These are phyloP conservation scores for Penicillium sp. DNA, from an alignment of 2,329 filamentous ascomycete genomes.

Conservation along the genomic window DNA sequence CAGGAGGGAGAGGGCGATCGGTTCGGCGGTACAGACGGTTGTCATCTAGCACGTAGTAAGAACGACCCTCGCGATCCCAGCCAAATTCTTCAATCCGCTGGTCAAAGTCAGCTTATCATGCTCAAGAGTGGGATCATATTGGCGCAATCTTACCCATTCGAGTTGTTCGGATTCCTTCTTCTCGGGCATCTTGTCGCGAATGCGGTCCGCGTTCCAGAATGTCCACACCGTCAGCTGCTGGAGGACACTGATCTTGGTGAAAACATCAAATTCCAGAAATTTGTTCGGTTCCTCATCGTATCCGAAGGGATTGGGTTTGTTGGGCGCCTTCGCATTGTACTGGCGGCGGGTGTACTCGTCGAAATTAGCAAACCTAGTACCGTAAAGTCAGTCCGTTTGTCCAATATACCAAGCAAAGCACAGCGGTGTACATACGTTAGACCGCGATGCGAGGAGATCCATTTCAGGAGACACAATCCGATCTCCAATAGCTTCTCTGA, in stretches of 20 bases:
- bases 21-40: constrained; percentile 87
- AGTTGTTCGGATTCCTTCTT: constrained; percentile 78
- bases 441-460: constrained; percentile 88
- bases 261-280: constrained; percentile 80
- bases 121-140: background rate
- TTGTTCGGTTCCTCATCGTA: constrained; percentile 68
- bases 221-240: constrained; percentile 90
- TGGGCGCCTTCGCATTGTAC: constrained; percentile 76
- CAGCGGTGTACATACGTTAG: constrained; percentile 67
- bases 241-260: constrained; percentile 75
- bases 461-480: constrained; percentile 84
- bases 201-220: constrained; percentile 80
- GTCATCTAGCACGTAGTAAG: constrained; percentile 90
- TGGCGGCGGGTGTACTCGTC: constrained; percentile 92
- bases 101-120: constrained; percentile 13
- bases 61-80: constrained; percentile 83
- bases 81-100: constrained; percentile 58
- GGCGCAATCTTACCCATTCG: constrained; percentile 66
- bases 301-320: constrained; percentile 78
- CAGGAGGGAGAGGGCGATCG: constrained; percentile 66
- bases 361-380: constrained; percentile 74
- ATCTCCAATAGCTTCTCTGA: constrained; percentile 77
- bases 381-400: constrained; percentile 7
- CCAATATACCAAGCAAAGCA: background rate
- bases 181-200: constrained; percentile 83